Conservation (phyloP, 768 basidiomycete genomes). For the Saitozyma sp. region DNA sequence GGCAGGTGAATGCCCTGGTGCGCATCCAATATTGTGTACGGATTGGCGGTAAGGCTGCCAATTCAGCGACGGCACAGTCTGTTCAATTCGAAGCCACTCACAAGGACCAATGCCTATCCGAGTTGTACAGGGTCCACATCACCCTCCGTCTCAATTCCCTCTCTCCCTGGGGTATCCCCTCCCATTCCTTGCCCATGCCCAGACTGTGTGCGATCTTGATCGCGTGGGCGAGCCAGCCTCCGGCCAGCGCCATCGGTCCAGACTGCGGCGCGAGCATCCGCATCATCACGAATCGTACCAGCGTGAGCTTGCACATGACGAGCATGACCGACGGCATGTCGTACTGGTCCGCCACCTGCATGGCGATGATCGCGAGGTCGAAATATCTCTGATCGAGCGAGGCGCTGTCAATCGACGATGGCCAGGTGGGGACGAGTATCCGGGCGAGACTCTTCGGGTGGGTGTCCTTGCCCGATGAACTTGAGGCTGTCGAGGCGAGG, state of each 20-base stretch:
- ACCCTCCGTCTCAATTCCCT: slow-evolving; percentile 40
- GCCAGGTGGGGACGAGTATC: slow-evolving; percentile 21
- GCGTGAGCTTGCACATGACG: slow-evolving; percentile 39
- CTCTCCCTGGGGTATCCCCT: slow-evolving; percentile 39
- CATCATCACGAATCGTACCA: slow-evolving; percentile 30
- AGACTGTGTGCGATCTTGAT: slow-evolving; percentile 41
- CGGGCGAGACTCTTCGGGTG: slow-evolving; percentile 16
- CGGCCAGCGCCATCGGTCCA: background rate
- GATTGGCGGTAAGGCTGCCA: slow-evolving; percentile 29
- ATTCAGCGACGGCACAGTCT: no score
- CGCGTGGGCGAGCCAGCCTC: slow-evolving; percentile 33
- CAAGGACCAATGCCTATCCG: slow-evolving; percentile 41
- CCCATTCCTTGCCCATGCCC: slow-evolving; percentile 42
- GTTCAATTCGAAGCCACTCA: no score
- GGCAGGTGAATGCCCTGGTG: slow-evolving; percentile 40
- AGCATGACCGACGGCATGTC: slow-evolving; percentile 42
- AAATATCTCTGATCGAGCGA: slow-evolving; percentile 45
- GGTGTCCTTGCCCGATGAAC: slow-evolving; percentile 10
- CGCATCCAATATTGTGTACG: slow-evolving; percentile 42
- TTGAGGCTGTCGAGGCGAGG: slow-evolving; percentile 22
- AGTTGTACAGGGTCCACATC: slow-evolving; percentile 43
- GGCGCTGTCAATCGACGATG: slow-evolving; percentile 26
- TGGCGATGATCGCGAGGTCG: slow-evolving; percentile 35
- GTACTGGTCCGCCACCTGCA: slow-evolving; percentile 35
- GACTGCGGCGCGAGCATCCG: slow-evolving; percentile 7